These are phyloP conservation scores for Tetrahymena thermophila DNA, from an alignment of 73 alveolate species.

Conservation along the genomic window DNA sequence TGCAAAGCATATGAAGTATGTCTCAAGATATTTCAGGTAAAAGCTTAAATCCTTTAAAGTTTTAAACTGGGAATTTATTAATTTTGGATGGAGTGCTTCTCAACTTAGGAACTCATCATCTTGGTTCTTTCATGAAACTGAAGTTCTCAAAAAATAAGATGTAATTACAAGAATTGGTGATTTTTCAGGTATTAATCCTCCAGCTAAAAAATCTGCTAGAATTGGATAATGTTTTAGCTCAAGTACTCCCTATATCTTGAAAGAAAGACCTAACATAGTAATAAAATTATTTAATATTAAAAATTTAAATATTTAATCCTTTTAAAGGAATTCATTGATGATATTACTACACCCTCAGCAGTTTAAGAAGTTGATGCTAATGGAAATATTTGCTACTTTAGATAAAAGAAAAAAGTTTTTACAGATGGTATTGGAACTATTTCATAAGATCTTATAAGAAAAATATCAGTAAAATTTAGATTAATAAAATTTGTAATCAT, in stretches of 20 bases:
- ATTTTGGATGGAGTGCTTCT: constrained; percentile 76
- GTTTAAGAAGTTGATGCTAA: neutral
- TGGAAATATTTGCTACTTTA: neutral
- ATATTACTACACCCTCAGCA: neutral
- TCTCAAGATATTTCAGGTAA: constrained; percentile 41
- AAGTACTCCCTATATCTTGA: constrained; percentile 52
- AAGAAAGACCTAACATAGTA: constrained; percentile 36
- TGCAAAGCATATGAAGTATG: constrained; percentile 41
- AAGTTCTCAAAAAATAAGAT: constrained; percentile 42
- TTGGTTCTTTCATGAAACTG: constrained; percentile 65
- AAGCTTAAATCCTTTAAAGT: constrained; percentile 46
- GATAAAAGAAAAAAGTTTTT: constrained; percentile 5
- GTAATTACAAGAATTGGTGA: constrained; percentile 60
- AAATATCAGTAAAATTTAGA: constrained; percentile 51
- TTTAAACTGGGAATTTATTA: constrained; percentile 45
- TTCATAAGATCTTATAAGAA: constrained; percentile 60
- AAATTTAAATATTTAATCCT: neutral
- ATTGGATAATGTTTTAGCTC: constrained; percentile 79
- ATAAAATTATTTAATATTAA: constrained; percentile 1
- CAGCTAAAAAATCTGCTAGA: constrained; percentile 81
- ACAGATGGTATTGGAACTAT: constrained; percentile 83
- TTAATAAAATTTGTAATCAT: constrained; percentile 16
- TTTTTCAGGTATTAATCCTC: constrained; percentile 50
- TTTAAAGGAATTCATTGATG: neutral
- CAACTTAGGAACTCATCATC: constrained; percentile 71